Evolutionary conservation across 2,329 filamentous ascomycete species (phyloP), one percentile per base, ranked within the genome.

Genomic region (Aspergillus latus): DNA sequence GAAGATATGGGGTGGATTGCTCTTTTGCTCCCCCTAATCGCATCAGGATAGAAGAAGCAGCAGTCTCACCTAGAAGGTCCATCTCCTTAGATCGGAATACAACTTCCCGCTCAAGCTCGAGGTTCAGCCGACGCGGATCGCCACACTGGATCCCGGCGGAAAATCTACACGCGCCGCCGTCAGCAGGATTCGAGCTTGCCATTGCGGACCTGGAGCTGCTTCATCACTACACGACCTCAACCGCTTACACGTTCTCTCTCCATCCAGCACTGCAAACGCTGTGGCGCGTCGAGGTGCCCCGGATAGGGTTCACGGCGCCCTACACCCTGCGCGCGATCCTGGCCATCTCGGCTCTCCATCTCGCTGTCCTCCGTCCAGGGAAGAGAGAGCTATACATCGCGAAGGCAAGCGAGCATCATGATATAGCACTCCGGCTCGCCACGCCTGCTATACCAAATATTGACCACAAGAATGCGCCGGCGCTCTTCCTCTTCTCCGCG

Each of bases 181-280:
- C 30, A 11, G 30, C 30, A 34, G 30, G 5, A 11, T 37, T 16
- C 40, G n/a, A 43, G 10, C 40, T 43, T 5, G 39, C 40, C 15
- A 43, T 43, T 10, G 5, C 44, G 4, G 52, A 55, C 11, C 28
- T 56, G 37, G 37, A 29, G 16, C 47, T 56, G 28, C 40, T 56
- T 1, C 53, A 56, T 16, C 53, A 56, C 39, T 56, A 50, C 32
- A 44, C 47, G 15, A 56, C 53, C 7, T 51, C 52, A 26, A 55
- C 52, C 7, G 49, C 37, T 39, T 40, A 39, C 30, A 55, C 52
- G 4, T 28, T 55, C 21, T 55, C 52, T 2, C 37, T 13, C 21
- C 21, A 29, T 10, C 44, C 29, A 3, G 28, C 37, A 6, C 28
- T 55, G 28, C 45, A 55, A n/a, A 42, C 37, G 4, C 16, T 55